Evolutionary conservation across 176 grass and related monocot species (phyloP), one percentile per base, ranked within the genome.

Genomic region (Elaeis guineensis): DNA sequence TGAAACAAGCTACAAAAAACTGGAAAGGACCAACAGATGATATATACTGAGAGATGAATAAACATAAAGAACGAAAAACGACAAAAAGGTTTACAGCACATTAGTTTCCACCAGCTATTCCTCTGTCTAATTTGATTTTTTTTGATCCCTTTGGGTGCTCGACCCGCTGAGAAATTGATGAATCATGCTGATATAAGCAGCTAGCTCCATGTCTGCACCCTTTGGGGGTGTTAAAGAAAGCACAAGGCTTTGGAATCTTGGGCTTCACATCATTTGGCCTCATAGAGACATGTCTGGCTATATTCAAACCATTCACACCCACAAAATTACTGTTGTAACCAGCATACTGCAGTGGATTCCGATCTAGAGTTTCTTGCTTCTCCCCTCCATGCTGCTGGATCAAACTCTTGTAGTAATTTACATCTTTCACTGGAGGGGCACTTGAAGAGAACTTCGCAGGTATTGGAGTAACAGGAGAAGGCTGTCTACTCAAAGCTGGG

Each of bases 341-440:
- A 75, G 74, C 77, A 56, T 66, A 75, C 21, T 83, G 82, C 50
- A 66, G 26, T 30, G 51, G 50, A 60, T 70, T 69, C 16, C 61
- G 73, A 64, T 80, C 72, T 26, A 29, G 16, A 49, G 54, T 21
- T 49, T 81, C 86, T 58, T 83, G 77, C 60, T 69, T 90, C 35
- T 90, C 86, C 55, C 77, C 91, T 26, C 94, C 94, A 71, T 98
- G 94, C 61, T 93, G 88, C 61, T 89, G 82, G 65, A 98, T 85
- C 5, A 98, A 77, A 44, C 52, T 89, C 72, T 89, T 89, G 57
- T 86, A 86, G 51, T 93, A 98, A 71, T 71, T 73, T 17, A 79
- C 62, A 22, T 78, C 94, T 50, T 65, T 95, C 32, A 35, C 9
- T 16, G 25, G 21, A 19, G 17, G 65, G 11, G 24, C 65, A 56